Base-by-base conservation (phyloP, 306 rosid species). In the Vigna hirtella region DNA sequence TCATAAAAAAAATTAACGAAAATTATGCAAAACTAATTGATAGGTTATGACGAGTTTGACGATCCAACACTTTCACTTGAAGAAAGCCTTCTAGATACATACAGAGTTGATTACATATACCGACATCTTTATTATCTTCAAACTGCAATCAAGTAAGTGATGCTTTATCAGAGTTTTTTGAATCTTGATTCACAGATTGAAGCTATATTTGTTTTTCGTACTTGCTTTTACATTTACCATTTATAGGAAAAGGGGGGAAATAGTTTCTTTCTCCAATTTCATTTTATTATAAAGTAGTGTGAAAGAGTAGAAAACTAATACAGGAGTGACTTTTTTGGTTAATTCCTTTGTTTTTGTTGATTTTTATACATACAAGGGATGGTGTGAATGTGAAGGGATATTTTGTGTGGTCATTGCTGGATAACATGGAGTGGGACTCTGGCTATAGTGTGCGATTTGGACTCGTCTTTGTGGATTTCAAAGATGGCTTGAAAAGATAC, bases 351-450 rank as follows among this genome's bases (percentile, higher is more conserved):
- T 16, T 55, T 66, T 9, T 12, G 16, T 38, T 55, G 13, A 9
- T 32, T 51, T 40, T 56, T 59, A 10, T 66, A 77, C 40, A 15
- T 52, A 9, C 32, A n/a, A 85, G 80, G 71, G 43, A 74, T 65
- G 85, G 83, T 40, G 87, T 79, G 32, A 88, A 84, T 42, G 80
- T 86, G 30, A 88, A 86, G 76, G 92, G 92, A 24, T 90, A 84
- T 49, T 88, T 90, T 77, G 92, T 78, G 18, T 86, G 90, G 92
- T 81, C 95, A 2, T 62, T 88, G 53, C 28, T 86, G 81, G 90
- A 90, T 80, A 76, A 86, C 51, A 28, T 86, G 9, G 90, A 86
- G 85, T 86, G 92, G 92, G 70, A 59, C 58, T 75, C 77, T 10
- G 89, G 92, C 62, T 90, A 80, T 38, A 82, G 85, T 0, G 81